phyloP scores from a whole-genome alignment of 1,284 basidiomycete species.

The Polyporus tsugae region DNA sequence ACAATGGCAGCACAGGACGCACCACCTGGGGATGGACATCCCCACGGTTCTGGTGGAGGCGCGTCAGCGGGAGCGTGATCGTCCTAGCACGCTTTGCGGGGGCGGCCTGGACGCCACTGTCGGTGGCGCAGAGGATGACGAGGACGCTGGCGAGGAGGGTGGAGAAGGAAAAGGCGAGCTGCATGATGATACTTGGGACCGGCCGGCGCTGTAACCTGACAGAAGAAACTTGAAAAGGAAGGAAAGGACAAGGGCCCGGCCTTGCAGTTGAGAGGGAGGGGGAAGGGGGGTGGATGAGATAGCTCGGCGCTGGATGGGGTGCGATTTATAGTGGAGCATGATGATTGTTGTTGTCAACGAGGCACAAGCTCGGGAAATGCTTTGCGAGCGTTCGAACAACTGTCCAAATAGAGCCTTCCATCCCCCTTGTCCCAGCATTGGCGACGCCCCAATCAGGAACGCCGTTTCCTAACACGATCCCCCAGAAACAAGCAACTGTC shows the following conservation, averaged over 20 bases:
- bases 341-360: slow-evolving; percentile 27
- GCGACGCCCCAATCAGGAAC: neutral
- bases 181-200: slow-evolving; percentile 50
- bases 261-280: slow-evolving; percentile 33
- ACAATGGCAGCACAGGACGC: slow-evolving; percentile 39
- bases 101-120: slow-evolving; percentile 49
- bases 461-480: neutral
- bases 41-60: slow-evolving; percentile 48
- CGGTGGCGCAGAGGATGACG: slow-evolving; percentile 48
- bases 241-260: slow-evolving; percentile 44
- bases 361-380: slow-evolving; percentile 19
- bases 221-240: slow-evolving; percentile 37
- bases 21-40: slow-evolving; percentile 73
- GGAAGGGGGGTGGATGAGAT: slow-evolving; percentile 23
- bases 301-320: neutral
- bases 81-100: slow-evolving; percentile 48
- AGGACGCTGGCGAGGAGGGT: slow-evolving; percentile 62
- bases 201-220: slow-evolving; percentile 39
- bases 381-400: slow-evolving; percentile 15
- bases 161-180: slow-evolving; percentile 59
- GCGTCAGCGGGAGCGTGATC: slow-evolving; percentile 66
- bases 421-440: neutral
- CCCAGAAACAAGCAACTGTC: neutral
- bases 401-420: slow-evolving; percentile 2
- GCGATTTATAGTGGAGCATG: slow-evolving; percentile 25